These are phyloP conservation scores for Heritiera fomes DNA, from an alignment of 345 rosid species.

Conservation along the genomic window DNA sequence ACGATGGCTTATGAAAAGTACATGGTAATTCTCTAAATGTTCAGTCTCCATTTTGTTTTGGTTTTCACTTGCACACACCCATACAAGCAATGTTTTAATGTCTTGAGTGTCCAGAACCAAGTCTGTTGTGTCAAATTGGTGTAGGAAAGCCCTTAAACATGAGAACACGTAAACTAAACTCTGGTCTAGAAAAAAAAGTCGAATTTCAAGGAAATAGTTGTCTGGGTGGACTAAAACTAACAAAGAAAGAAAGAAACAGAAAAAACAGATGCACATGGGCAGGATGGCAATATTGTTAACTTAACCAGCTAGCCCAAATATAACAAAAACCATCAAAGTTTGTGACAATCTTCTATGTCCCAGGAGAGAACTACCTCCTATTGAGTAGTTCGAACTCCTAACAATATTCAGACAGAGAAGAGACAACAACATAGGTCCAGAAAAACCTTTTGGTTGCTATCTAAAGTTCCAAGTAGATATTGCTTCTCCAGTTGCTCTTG, in stretches of 20 bases:
- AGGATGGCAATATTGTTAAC: neutral
- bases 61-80: neutral
- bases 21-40: conserved; percentile 47
- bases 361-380: neutral
- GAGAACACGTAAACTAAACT: conserved; percentile 5
- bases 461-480: neutral
- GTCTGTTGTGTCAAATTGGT: neutral
- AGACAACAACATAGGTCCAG: neutral
- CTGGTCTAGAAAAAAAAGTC: neutral
- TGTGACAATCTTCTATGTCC: neutral
- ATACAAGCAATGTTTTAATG: neutral
- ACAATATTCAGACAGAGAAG: neutral
- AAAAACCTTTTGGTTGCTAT: neutral
- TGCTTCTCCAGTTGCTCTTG: neutral
- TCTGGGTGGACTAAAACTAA: neutral
- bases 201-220: conserved; percentile 7
- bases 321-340: neutral
- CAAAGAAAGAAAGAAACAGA: neutral
- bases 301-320: neutral
- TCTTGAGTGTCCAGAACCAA: neutral
- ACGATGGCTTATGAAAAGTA: conserved; percentile 84
- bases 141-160: neutral
- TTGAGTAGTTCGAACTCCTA: neutral
- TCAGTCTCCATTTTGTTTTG: neutral
- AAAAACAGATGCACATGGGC: neutral